phyloP scores from a whole-genome alignment of 306 rosid species.

The Cicer bijugum region DNA sequence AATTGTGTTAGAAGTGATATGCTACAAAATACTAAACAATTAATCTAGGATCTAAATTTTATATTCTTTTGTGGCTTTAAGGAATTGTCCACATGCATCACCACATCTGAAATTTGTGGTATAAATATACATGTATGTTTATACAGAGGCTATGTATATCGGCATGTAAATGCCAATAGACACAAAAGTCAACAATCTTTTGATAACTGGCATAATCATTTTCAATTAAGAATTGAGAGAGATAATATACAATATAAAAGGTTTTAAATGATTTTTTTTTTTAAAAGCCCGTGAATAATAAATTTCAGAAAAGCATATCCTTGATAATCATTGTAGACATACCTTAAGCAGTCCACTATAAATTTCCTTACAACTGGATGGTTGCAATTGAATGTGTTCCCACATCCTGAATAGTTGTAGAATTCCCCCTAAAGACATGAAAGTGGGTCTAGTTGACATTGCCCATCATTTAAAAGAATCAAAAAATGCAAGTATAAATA shows the following conservation, averaged over 20 bases:
- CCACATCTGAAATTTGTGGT: conserved; percentile 19
- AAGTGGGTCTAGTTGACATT: conserved; percentile 38
- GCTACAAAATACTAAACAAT: conserved; percentile 14
- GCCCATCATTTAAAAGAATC: conserved; percentile 23
- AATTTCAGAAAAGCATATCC: conserved; percentile 28
- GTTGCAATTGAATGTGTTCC: conserved; percentile 96
- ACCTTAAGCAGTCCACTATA: conserved; percentile 94
- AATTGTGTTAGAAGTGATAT: conserved; percentile 21
- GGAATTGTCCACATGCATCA: conserved; percentile 26
- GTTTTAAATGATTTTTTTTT: not conserved
- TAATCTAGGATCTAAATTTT: conserved; percentile 8
- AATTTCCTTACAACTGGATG: conserved; percentile 90
- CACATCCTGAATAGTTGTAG: conserved; percentile 98
- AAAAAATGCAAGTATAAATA: conserved; percentile 12
- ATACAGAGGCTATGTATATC: conserved; percentile 5
- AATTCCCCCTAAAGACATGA: conserved; percentile 75
- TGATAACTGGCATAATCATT: conserved; percentile 12
- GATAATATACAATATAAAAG: conserved; percentile 5
- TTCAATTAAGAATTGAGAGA: conserved; percentile 24
- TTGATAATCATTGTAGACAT: conserved; percentile 28
- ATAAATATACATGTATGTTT: conserved; percentile 6
- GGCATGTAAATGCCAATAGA: conserved; percentile 26
- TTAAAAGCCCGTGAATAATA: conserved; percentile 22
- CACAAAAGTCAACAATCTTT: conserved; percentile 39
- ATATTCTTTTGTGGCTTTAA: not conserved